These are phyloP conservation scores for Uncinocarpus reesii DNA, from an alignment of 2,329 filamentous ascomycete species.

Conservation along the genomic window DNA sequence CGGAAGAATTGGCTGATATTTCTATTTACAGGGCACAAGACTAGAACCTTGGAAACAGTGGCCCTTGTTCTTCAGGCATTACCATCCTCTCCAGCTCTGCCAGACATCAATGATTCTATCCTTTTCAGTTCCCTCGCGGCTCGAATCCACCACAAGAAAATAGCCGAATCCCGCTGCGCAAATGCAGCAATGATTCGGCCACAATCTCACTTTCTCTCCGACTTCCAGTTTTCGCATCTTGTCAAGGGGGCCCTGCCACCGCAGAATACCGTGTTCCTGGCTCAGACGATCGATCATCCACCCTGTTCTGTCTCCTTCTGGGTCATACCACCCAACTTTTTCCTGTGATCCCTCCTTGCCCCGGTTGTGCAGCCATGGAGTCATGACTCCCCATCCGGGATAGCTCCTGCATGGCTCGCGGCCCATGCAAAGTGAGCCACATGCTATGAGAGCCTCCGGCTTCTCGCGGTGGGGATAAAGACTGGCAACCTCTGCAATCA, in stretches of 20 bases:
- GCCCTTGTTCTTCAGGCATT: too few species aligned
- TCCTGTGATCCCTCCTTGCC: neutral
- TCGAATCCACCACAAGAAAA: conserved; percentile 62
- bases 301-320: conserved; percentile 33
- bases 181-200: conserved; percentile 73
- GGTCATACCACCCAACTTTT: conserved; percentile 16
- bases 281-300: conserved; percentile 59
- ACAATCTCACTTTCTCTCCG: conserved; percentile 59
- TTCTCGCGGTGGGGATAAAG: conserved; percentile 47
- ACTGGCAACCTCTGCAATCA: conserved; percentile 60
- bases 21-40: too few species aligned
- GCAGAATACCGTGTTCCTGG: conserved; percentile 67
- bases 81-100: conserved; percentile 19
- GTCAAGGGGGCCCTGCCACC: conserved; percentile 43
- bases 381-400: conserved; percentile 57
- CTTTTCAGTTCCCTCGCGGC: conserved; percentile 20
- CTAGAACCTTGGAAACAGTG: too few species aligned
- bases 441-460: conserved; percentile 56
- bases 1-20: too few species aligned
- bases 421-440: conserved; percentile 58
- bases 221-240: conserved; percentile 43
- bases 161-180: conserved; percentile 59
- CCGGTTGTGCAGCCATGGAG: conserved; percentile 43
- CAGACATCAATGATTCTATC: conserved; percentile 18
- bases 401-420: conserved; percentile 63